A percentile compares a stretch with the other conserved stretches of the same genome.
Conservation (phyloP, 1,284 basidiomycete genomes). For the Ceratobasidium sp. region DNA sequence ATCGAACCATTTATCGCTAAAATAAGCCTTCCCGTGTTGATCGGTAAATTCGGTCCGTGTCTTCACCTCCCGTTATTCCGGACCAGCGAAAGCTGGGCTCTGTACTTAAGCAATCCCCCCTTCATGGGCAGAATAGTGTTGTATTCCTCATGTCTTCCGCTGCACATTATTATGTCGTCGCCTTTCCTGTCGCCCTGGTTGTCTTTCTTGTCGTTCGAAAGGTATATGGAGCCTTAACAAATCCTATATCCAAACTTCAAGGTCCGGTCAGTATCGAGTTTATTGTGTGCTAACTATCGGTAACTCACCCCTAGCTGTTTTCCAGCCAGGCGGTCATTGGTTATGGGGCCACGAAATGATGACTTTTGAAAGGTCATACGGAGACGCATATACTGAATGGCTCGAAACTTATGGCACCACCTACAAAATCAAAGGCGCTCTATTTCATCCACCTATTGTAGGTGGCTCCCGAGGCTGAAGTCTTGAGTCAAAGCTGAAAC, state of each 20-base stretch:
- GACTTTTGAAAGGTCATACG: slow-evolving; percentile 7
- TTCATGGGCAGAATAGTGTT: background rate
- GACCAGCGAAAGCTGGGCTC: too few relatives aligned
- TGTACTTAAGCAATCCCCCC: too few relatives aligned
- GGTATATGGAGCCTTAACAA: background rate
- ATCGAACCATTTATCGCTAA: too few relatives aligned
- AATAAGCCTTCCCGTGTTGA: too few relatives aligned
- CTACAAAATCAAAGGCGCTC: slow-evolving; percentile 43
- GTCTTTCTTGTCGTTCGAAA: slow-evolving; percentile 12
- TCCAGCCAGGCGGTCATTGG: slow-evolving; percentile 33
- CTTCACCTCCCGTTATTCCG: too few relatives aligned
- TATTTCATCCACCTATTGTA: slow-evolving; percentile 46
- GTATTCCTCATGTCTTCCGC: slow-evolving; percentile 1
- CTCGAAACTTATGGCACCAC: slow-evolving; percentile 34
- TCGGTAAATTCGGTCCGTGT: too few relatives aligned
- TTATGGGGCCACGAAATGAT: slow-evolving; percentile 40
- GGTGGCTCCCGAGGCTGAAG: background rate
- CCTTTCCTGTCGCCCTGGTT: slow-evolving; percentile 6
- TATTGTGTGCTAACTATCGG: background rate
- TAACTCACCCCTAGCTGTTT: slow-evolving; percentile 25
- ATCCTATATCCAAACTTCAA: background rate
- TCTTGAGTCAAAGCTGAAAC: background rate
- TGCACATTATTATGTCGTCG: slow-evolving; percentile 15
- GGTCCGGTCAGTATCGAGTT: slow-evolving; percentile 27
- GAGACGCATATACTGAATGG: slow-evolving; percentile 37